Conservation (phyloP, 306 rosid species). For the Prunus davidiana region DNA sequence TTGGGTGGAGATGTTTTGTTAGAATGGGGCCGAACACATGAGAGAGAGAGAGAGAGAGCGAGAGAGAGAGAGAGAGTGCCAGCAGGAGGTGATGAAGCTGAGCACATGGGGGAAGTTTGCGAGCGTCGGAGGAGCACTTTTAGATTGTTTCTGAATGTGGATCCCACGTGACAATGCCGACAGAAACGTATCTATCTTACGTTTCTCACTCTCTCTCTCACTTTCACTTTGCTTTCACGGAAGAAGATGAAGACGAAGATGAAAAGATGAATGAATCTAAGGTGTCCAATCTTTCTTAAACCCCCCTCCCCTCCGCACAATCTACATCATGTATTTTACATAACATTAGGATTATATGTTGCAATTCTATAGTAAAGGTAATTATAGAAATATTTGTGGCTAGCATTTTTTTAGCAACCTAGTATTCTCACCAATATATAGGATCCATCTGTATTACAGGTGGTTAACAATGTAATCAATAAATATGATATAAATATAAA, state of each 20-base stretch:
- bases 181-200: not conserved
- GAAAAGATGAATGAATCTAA: not conserved
- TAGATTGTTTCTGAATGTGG: conserved; percentile 49
- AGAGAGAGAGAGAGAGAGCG: conserved; percentile 5
- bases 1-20: conserved; percentile 11
- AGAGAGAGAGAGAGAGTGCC: conserved; percentile 28
- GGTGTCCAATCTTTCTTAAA: not conserved
- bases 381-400: no score
- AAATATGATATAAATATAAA: no score
- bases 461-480: no score
- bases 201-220: not conserved
- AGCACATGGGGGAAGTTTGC: conserved; percentile 52
- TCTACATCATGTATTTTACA: not conserved
- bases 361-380: no score
- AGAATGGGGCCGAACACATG: conserved; percentile 29
- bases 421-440: no score
- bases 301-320: not conserved
- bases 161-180: conserved; percentile 37
- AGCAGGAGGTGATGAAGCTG: conserved; percentile 33
- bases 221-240: not conserved
- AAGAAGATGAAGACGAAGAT: not conserved
- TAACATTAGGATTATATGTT: no score
- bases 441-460: no score
- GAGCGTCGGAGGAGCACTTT: conserved; percentile 21
- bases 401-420: no score